Evolutionary conservation across 495 filamentous ascomycete species (phyloP).

Genomic region (Hypoxylon cercidicola): DNA sequence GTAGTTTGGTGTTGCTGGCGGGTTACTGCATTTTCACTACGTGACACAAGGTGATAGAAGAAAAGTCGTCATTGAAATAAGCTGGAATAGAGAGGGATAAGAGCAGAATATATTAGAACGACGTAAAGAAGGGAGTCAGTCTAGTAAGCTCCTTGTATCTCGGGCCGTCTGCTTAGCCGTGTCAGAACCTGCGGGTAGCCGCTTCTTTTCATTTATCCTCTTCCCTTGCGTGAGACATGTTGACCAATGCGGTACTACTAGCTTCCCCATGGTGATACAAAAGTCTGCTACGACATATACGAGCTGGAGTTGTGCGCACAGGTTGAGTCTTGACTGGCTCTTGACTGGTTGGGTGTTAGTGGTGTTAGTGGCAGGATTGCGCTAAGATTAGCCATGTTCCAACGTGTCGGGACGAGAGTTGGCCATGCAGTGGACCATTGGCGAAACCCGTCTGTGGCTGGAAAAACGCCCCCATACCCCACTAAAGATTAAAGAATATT

Average conservation of each 20-base stretch:
- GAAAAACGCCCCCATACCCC: conserved; percentile 15
- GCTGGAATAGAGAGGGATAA: background rate
- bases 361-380: conserved; percentile 6
- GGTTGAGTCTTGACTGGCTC: too few species aligned
- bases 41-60: background rate
- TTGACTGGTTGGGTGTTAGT: too few species aligned
- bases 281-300: conserved; percentile 34
- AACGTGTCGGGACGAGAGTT: conserved; percentile 31
- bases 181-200: conserved; percentile 9
- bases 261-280: conserved; percentile 33
- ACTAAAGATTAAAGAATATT: background rate
- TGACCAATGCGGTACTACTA: conserved; percentile 7
- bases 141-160: conserved; percentile 10
- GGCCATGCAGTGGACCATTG: too few species aligned
- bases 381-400: conserved; percentile 33
- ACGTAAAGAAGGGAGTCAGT: conserved; percentile 1
- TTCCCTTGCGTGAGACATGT: conserved; percentile 2
- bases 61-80: background rate
- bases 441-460: conserved; percentile 17
- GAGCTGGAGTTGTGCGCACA: conserved; percentile 9
- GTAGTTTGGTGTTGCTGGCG: background rate
- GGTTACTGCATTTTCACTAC: background rate
- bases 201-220: conserved; percentile 15
- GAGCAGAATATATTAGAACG: background rate
- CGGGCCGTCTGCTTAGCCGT: conserved; percentile 15